Base-by-base conservation (phyloP, 495 filamentous ascomycete genomes). In the Trypethelium eluteriae region DNA sequence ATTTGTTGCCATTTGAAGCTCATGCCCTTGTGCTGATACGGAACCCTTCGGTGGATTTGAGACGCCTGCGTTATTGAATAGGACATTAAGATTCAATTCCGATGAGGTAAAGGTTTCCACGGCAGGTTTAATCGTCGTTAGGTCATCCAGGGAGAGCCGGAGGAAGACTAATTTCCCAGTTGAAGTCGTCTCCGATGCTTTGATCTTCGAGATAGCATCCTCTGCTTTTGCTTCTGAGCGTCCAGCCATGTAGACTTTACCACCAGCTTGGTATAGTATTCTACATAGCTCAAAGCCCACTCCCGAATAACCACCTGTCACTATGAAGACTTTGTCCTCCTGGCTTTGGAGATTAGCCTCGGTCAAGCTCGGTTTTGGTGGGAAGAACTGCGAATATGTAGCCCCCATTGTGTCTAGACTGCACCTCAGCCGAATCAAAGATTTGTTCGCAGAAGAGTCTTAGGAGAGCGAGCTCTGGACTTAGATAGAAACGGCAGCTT, bases 41-140 rank as follows among this genome's bases (percentile, higher is more conserved):
- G 56, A 73, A 32, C 75, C 81, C 1, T 16, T 39, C 1, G 81
- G 79, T 2, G 78, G 75, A 12, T 67, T 64, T 74, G 78, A 78
- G 50, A 85, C 74, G 32, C 76, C 82, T 7, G 82, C 82, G 72
- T 84, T 85, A 66, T 82, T 79, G 39, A 74, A 70, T 16, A 85
- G 74, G 59, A 82, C 77, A 75, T 85, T 77, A 35, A 85, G 76
- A 3, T 75, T 68, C 1, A 53, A 39, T 67, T 85, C 81, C 44
- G 70, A 70, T 1, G n/a, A 7, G 14, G 76, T 49, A 72, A 85
- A 84, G 12, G 70, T 68, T 0, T 76, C 66, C 3, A 70, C 82
- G 34, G 77, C 69, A 2, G 63, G 34, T 63, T 80, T 81, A 70
- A 85, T 78, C 32, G 77, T 79, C 3, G 67, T 18, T 12, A 84